Percentiles rank a stretch among this genome's conserved stretches.
These are phyloP conservation scores for Sporisorium reilianum DNA, from an alignment of 1,284 basidiomycete genomes.

Conservation along the genomic window DNA sequence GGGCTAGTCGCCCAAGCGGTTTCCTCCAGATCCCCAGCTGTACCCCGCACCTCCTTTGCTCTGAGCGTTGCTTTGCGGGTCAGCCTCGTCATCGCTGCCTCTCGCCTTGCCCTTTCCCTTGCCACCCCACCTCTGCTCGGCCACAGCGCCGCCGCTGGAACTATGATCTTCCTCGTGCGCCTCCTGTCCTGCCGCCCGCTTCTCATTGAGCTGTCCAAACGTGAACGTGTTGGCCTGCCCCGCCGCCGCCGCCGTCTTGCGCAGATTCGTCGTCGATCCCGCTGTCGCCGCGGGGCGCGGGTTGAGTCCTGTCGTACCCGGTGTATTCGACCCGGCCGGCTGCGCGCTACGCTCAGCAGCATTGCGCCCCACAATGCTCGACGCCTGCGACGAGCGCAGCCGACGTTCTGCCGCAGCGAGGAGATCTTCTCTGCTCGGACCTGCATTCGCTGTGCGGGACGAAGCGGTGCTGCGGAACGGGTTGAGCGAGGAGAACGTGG, in stretches of 20 bases:
- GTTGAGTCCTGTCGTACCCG: slow-evolving; percentile 36
- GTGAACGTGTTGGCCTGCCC: slow-evolving; percentile 31
- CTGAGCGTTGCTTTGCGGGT: not conserved
- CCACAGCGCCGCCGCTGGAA: slow-evolving; percentile 51
- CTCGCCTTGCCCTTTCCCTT: slow-evolving; percentile 32
- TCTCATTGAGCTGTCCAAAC: slow-evolving; percentile 40
- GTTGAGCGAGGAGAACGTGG: slow-evolving; percentile 26
- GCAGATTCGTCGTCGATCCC: slow-evolving; percentile 17
- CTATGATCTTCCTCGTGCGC: slow-evolving; percentile 44
- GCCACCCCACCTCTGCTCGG: slow-evolving; percentile 40
- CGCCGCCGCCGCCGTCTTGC: slow-evolving; percentile 29
- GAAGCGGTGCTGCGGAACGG: slow-evolving; percentile 29
- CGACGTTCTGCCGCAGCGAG: slow-evolving; percentile 59
- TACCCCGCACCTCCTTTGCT: slow-evolving; percentile 8
- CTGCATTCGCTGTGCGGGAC: slow-evolving; percentile 5
- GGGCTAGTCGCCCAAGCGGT: slow-evolving; percentile 24
- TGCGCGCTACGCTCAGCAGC: slow-evolving; percentile 19
- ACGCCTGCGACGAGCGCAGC: slow-evolving; percentile 26
- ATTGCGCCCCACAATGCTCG: slow-evolving; percentile 56
- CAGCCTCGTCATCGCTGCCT: slow-evolving; percentile 36
- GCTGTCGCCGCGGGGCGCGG: slow-evolving; percentile 10
- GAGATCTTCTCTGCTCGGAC: slow-evolving; percentile 48
- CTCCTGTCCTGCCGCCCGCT: not conserved
- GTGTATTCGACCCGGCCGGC: slow-evolving; percentile 21
- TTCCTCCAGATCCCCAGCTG: slow-evolving; percentile 24